Conservation (phyloP, 345 rosid genomes). For the Corchorus capsularis region DNA sequence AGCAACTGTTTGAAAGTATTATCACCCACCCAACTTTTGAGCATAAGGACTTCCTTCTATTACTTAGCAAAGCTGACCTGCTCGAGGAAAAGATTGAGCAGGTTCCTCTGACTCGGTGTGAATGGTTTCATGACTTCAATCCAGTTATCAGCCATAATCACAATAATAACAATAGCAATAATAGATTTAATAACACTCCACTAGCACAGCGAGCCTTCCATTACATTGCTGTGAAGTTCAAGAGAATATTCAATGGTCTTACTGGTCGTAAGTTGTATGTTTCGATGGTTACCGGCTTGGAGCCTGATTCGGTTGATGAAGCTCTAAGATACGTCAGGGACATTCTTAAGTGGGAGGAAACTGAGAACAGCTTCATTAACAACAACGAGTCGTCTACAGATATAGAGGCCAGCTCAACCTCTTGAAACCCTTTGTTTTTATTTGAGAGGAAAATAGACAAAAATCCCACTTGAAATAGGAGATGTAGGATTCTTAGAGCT, state of each 20-base stretch:
- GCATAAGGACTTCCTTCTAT: constrained; percentile 71
- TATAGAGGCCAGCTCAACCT: constrained; percentile 54
- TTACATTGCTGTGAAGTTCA: constrained; percentile 71
- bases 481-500: neutral
- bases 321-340: constrained; percentile 64
- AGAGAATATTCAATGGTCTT: constrained; percentile 53
- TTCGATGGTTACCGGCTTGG: constrained; percentile 51
- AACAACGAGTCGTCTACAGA: constrained; percentile 47
- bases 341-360: constrained; percentile 61
- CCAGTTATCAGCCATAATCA: constrained; percentile 57
- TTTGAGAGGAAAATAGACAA: neutral
- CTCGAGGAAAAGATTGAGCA: constrained; percentile 67
- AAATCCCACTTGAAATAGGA: neutral
- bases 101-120: constrained; percentile 60
- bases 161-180: constrained; percentile 13
- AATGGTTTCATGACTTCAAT: constrained; percentile 78
- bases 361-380: constrained; percentile 29
- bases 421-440: constrained; percentile 25
- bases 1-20: constrained; percentile 56
- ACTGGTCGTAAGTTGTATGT: constrained; percentile 64
- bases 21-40: constrained; percentile 60
- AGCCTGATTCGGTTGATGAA: constrained; percentile 59
- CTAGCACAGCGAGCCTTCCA: constrained; percentile 70
- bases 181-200: constrained; percentile 38
- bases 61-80: constrained; percentile 81